Evolutionary conservation across 306 rosid genomes (phyloP).

Genomic region (Vigna angularis): DNA sequence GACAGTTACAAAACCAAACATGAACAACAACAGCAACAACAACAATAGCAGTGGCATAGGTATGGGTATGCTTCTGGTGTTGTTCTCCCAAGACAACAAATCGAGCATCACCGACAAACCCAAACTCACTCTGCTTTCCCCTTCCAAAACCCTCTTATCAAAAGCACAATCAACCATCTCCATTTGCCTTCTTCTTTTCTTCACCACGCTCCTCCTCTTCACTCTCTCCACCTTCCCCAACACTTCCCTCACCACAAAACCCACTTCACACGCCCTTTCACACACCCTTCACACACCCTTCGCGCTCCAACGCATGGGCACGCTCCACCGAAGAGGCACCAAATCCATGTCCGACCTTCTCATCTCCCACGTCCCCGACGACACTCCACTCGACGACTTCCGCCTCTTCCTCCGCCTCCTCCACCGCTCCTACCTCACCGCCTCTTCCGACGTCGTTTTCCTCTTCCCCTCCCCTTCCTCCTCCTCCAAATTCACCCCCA

Average conservation of each 20-base stretch:
- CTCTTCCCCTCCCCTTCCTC: constrained; percentile 55
- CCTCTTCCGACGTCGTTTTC: constrained; percentile 72
- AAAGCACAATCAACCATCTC: constrained; percentile 84
- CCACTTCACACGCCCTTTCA: constrained; percentile 13
- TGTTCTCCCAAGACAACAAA: constrained; percentile 69
- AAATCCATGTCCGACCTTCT: constrained; percentile 77
- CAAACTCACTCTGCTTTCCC: constrained; percentile 46
- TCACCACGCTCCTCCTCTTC: constrained; percentile 83
- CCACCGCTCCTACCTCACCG: constrained; percentile 71
- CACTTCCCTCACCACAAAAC: background rate
- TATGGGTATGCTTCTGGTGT: constrained; percentile 75
- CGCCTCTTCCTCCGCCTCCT: constrained; percentile 69
- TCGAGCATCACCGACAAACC: constrained; percentile 44
- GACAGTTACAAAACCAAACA: background rate
- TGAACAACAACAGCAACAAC: background rate
- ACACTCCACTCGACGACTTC: constrained; percentile 57
- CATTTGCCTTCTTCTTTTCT: constrained; percentile 72
- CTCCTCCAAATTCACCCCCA: constrained; percentile 43
- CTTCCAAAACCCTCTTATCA: constrained; percentile 44
- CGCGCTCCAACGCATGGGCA: constrained; percentile 65
- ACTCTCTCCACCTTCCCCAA: constrained; percentile 83
- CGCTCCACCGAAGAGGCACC: constrained; percentile 73
- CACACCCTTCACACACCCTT: constrained; percentile 20
- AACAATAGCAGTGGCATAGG: constrained; percentile 52
- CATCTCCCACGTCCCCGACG: constrained; percentile 70